Percentiles rank a stretch among this genome's conserved stretches.
These are phyloP conservation scores for Sparassis latifolia DNA, from an alignment of 1,284 basidiomycete species.

Conservation along the genomic window DNA sequence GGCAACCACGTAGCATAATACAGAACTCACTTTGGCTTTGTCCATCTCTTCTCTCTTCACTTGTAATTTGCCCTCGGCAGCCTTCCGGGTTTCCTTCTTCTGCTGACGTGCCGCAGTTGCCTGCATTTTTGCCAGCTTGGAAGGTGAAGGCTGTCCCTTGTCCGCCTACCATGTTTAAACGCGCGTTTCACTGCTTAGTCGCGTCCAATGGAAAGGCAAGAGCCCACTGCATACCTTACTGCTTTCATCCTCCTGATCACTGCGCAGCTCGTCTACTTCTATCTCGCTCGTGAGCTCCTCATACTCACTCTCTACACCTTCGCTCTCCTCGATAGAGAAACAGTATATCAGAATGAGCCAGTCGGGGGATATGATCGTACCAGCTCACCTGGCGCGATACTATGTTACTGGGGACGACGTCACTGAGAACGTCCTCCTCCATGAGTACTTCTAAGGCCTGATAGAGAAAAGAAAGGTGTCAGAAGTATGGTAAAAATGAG, in stretches of 20 bases:
- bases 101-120: conserved; percentile 35
- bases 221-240: conserved; percentile 25
- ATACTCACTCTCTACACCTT: conserved; percentile 64
- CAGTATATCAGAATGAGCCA: background rate
- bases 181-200: background rate
- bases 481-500: background rate
- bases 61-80: conserved; percentile 61
- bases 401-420: conserved; percentile 77
- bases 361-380: background rate
- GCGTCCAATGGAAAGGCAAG: background rate
- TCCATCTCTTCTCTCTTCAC: conserved; percentile 73
- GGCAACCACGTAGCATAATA: background rate
- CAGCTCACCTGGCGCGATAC: conserved; percentile 67
- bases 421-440: conserved; percentile 76
- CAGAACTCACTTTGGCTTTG: conserved; percentile 64
- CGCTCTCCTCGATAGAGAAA: conserved; percentile 47
- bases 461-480: background rate
- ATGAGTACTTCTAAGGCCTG: conserved; percentile 21
- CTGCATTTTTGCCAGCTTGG: conserved; percentile 32
- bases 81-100: conserved; percentile 63
- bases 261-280: conserved; percentile 60
- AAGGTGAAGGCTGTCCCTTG: conserved; percentile 28
- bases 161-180: conserved; percentile 19
- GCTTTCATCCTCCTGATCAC: conserved; percentile 37
- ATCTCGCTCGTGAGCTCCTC: conserved; percentile 31